These are phyloP conservation scores for Phascolomyces articulosus DNA, from an alignment of 371 early-diverging fungal genomes.

Conservation along the genomic window DNA sequence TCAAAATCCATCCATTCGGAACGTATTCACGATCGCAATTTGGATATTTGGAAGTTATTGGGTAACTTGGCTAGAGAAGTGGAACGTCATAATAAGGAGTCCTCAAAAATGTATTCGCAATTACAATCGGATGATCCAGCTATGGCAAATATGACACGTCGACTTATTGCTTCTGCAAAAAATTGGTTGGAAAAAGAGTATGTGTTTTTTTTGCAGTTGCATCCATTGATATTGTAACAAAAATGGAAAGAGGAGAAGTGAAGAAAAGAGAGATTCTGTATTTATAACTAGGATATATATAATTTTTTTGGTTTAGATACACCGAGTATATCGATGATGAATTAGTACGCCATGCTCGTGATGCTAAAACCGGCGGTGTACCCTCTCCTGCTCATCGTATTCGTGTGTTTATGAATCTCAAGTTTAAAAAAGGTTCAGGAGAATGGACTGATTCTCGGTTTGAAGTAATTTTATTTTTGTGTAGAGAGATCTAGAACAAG, in stretches of 20 bases:
- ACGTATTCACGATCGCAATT: constrained; percentile 6
- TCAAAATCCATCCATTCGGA: constrained; percentile 11
- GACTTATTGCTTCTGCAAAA: constrained; percentile 8
- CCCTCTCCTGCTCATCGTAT: constrained; percentile 68
- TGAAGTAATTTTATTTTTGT: constrained; percentile 37
- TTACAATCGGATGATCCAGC: not conserved
- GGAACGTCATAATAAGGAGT: not conserved
- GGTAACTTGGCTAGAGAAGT: constrained; percentile 5
- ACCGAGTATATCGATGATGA: constrained; percentile 62
- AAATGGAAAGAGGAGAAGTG: not conserved
- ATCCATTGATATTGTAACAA: too few relatives aligned
- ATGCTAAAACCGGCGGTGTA: constrained; percentile 72
- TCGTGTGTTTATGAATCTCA: constrained; percentile 67
- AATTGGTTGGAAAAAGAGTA: constrained; percentile 26
- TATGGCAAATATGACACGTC: not conserved
- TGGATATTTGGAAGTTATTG: constrained; percentile 16
- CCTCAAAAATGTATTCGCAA: not conserved
- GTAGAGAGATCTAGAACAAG: not conserved
- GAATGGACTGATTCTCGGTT: constrained; percentile 52
- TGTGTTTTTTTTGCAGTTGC: too few relatives aligned
- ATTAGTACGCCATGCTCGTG: constrained; percentile 49
- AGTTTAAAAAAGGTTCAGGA: constrained; percentile 52
- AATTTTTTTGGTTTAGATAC: constrained; percentile 20
- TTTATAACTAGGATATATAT: not conserved
- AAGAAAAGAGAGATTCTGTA: too few relatives aligned